Base-by-base conservation (phyloP, 441 rosid genomes). In the Gossypium schwendimanii region DNA sequence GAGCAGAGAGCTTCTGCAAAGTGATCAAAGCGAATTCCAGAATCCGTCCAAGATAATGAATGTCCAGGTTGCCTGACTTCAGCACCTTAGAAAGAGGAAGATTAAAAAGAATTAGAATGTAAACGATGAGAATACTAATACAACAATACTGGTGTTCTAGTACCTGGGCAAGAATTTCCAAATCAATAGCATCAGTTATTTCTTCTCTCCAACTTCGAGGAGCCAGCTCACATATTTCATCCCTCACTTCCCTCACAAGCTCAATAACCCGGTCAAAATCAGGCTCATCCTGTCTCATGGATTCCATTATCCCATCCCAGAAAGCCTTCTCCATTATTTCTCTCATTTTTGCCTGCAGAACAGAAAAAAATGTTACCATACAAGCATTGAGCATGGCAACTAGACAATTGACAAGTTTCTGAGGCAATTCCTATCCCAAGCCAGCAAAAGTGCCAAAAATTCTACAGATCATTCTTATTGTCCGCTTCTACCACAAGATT, bases 201-300 rank as follows among this genome's bases (percentile, higher is more conserved):
- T 89, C 96, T 49, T 82, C 80, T 78, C 83, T 91, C 99, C 97
- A 90, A 84, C 87, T 84, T 62, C 74, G 81, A 55, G 99, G 96
- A 75, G 88, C 94, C 88, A 93, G 87, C 76, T 90, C 93, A 74
- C 82, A 78, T 45, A 95, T 85, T 79, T 85, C 98, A 71, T 95
- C 97, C 74, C 94, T 88, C 75, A 91, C 95, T 81, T 95, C 98
- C 78, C 76, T 84, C 95, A 90, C 85, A 53, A 95, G 98, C 69
- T 88, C 84, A 74, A 90, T 62, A 71, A 89, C 83, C 70, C 88
- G 75, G 28, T 85, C 87, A 82, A 83, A 88, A 73, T 87, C 77
- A 21, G 96, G 89, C 21, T 82, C 80, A 60, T 83, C 89, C 75
- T 76, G 79, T 82, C 79, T 84, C 36, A 93, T 65, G 9, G 99